phyloP scores from a whole-genome alignment of 148 eudicot genomes.

The Bassia scoparia region DNA sequence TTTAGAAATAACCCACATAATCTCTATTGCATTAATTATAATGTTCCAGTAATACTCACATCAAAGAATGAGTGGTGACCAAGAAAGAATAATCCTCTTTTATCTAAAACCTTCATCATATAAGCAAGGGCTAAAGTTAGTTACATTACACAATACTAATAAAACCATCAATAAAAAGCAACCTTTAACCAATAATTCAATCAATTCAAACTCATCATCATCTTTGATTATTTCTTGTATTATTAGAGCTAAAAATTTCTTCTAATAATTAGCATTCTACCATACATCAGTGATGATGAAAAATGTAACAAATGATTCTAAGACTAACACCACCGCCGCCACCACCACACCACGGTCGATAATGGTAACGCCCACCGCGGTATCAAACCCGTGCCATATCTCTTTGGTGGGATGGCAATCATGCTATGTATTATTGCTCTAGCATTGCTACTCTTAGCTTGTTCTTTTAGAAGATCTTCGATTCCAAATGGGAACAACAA shows the following conservation, averaged over 20 bases:
- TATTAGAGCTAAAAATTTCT: no score
- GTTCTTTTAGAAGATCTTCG: constrained; percentile 23
- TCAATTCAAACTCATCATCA: no score
- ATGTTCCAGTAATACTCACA: neutral
- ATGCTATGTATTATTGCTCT: constrained; percentile 24
- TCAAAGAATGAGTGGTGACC: constrained; percentile 19
- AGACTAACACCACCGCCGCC: neutral
- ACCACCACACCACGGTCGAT: neutral
- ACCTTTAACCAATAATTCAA: neutral
- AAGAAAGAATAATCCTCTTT: constrained; percentile 7
- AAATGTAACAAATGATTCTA: neutral
- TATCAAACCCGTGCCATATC: constrained; percentile 27
- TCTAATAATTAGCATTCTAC: neutral
- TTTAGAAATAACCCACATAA: no score
- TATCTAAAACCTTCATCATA: neutral
- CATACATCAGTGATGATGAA: neutral
- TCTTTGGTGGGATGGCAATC: constrained; percentile 28
- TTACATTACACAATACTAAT: neutral
- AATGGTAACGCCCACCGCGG: neutral
- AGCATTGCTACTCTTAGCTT: constrained; percentile 29
- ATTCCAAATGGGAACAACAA: neutral
- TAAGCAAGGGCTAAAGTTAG: neutral
- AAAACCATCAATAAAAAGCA: neutral
- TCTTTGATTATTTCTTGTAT: no score
- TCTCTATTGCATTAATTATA: neutral